Percentiles rank a stretch among this genome's conserved stretches.
phyloP scores from a whole-genome alignment of 2,329 filamentous ascomycete species.

The Curvularia spicifera region DNA sequence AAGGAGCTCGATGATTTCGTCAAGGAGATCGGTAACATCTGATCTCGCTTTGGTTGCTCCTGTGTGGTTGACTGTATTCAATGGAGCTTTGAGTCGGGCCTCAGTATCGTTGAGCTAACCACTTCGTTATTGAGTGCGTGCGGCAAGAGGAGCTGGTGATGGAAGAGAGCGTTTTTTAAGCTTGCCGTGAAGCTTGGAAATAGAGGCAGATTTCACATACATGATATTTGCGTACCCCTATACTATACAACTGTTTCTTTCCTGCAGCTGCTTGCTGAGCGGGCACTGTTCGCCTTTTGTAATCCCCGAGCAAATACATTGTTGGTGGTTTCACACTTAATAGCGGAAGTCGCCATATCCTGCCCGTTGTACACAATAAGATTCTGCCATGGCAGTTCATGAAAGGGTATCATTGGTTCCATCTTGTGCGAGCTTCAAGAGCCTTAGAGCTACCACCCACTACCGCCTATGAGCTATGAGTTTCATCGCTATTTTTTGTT shows the following conservation, averaged over 20 bases:
- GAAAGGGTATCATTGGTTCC: slow-evolving; percentile 13
- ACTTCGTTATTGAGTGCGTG: not conserved
- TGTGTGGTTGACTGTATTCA: slow-evolving; percentile 38
- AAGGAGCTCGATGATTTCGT: slow-evolving; percentile 93
- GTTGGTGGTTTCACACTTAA: slow-evolving; percentile 25
- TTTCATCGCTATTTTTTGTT: slow-evolving; percentile 10
- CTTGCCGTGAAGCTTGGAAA: slow-evolving; percentile 17
- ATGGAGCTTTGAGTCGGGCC: slow-evolving; percentile 25
- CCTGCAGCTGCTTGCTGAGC: slow-evolving; percentile 35
- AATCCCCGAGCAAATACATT: slow-evolving; percentile 43
- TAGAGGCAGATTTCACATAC: slow-evolving; percentile 23
- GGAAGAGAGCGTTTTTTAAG: slow-evolving; percentile 19
- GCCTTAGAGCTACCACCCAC: not conserved
- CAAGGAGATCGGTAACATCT: slow-evolving; percentile 91
- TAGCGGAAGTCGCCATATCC: not conserved
- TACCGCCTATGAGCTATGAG: not conserved
- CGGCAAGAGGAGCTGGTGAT: not conserved
- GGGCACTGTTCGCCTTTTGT: slow-evolving; percentile 40
- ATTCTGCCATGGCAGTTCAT: not conserved
- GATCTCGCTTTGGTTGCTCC: slow-evolving; percentile 50
- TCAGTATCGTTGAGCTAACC: not conserved
- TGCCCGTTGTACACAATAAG: not conserved
- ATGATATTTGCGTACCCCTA: slow-evolving; percentile 24
- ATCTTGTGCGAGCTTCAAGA: not conserved
- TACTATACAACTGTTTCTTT: slow-evolving; percentile 39